Percentiles rank a stretch among this genome's conserved stretches.
Evolutionary conservation across 768 basidiomycete species (phyloP).

Genomic region (Suillus hirtellus): DNA sequence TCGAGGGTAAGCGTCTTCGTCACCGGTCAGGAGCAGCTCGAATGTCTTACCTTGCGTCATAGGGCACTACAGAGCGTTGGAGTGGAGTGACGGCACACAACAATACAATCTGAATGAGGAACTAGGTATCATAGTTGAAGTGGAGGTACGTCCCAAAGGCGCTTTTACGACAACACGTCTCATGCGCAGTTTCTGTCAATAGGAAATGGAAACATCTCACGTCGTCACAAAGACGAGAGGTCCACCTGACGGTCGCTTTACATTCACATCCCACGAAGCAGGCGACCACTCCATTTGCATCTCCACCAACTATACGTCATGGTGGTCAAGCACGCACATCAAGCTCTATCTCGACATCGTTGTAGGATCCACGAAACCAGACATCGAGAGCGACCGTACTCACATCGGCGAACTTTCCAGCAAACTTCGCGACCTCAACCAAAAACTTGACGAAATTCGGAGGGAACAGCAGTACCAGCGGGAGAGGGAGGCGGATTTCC

Average conservation of each 20-base stretch:
- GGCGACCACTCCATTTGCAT: constrained; percentile 98
- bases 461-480: constrained; percentile 98
- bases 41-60: constrained; percentile 3
- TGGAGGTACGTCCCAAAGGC: constrained; percentile 61
- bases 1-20: constrained; percentile 65
- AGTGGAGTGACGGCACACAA: constrained; percentile 80
- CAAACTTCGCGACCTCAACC: constrained; percentile 90
- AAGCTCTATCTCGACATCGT: constrained; percentile 93
- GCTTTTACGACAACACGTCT: background rate
- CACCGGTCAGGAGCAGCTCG: background rate
- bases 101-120: constrained; percentile 69
- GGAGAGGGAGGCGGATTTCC: constrained; percentile 89
- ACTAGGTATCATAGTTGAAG: constrained; percentile 88
- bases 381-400: constrained; percentile 82
- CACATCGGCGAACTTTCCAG: constrained; percentile 81
- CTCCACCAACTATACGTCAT: constrained; percentile 88
- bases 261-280: constrained; percentile 95
- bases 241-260: constrained; percentile 88
- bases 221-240: constrained; percentile 88
- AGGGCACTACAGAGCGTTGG: constrained; percentile 89
- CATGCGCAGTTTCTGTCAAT: constrained; percentile 3
- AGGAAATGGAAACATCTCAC: constrained; percentile 88
- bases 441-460: constrained; percentile 88
- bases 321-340: constrained; percentile 86
- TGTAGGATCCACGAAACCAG: constrained; percentile 84